These are phyloP conservation scores for Nematodospora anomalae DNA, from an alignment of 1,139 yeast species.

Conservation along the genomic window DNA sequence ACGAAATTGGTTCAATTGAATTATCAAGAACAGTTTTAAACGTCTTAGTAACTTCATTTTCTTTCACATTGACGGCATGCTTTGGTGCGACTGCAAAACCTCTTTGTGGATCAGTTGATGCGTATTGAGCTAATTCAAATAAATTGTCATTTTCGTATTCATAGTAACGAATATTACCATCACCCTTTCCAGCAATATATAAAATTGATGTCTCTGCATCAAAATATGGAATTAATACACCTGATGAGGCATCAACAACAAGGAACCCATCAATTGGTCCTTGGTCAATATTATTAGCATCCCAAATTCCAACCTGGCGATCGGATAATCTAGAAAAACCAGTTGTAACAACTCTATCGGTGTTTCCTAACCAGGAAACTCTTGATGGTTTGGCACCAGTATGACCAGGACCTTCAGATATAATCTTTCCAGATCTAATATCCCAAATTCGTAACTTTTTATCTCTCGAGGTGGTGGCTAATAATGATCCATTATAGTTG, in stretches of 20 bases:
- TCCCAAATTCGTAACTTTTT: conserved; percentile 92
- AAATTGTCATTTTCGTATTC: conserved; percentile 84
- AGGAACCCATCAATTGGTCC: conserved; percentile 91
- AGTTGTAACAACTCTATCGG: conserved; percentile 86
- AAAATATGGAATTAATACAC: conserved; percentile 86
- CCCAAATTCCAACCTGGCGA: conserved; percentile 95
- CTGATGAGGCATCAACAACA: conserved; percentile 86
- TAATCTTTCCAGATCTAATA: conserved; percentile 65
- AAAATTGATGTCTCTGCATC: conserved; percentile 80
- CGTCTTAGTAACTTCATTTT: conserved; percentile 78
- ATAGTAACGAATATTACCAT: conserved; percentile 92
- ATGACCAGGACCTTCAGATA: conserved; percentile 88
- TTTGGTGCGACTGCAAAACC: conserved; percentile 93
- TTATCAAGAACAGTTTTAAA: conserved; percentile 85
- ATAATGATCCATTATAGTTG: conserved; percentile 80
- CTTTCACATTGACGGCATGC: conserved; percentile 70
- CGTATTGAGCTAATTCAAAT: conserved; percentile 79
- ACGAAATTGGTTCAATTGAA: conserved; percentile 83
- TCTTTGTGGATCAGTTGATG: conserved; percentile 90
- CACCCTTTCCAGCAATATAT: conserved; percentile 96
- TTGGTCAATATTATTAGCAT: conserved; percentile 62
- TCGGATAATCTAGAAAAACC: conserved; percentile 93
- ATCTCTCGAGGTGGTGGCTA: conserved; percentile 93
- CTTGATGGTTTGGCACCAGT: conserved; percentile 90
- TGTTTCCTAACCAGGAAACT: conserved; percentile 85